Base-by-base conservation (phyloP, 2,329 filamentous ascomycete genomes). In the Torrubiellomyces zombiae region DNA sequence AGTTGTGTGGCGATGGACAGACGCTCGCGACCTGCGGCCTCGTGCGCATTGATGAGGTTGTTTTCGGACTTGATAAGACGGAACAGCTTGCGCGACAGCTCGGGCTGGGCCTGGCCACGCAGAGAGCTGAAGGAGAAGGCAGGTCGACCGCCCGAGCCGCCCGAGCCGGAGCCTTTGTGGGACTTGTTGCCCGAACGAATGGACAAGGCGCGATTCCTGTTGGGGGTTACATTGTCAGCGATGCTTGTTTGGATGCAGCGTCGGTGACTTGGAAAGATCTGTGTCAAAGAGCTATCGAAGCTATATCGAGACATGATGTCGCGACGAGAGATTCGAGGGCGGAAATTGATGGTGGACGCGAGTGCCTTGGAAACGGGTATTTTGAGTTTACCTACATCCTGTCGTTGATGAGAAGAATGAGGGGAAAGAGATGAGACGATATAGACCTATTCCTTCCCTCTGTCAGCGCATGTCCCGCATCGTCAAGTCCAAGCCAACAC, bases 61-160 rank as follows among this genome's bases (percentile, higher is more conserved):
- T 94, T 95, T 53, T 91, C 78, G 24, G 78, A 80, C 59, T 98
- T 98, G 62, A 95, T 93, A 32, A 98, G 67, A 40, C 76, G 77
- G 63, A 75, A 91, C 25, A 98, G 72, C 47, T 76, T 80, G 51
- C 80, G 82, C 40, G 80, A 83, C 15, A 94, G 68, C 50, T 94
- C 83, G 4, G 85, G 81, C 47, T 93, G 82, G 39, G 76, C 67
- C 24, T 75, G 70, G 28, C 82, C 82, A 25, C 86, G 81, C 28
- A 98, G 71, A 12, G 82, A 89, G 36, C 69, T 73, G 58, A 95
- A 77, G 30, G 74, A 78, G 58, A 95, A 93, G 43, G 72, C 75
- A 47, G 79, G 73, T 40, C 67, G 72, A 33, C 47, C 44, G 28
- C 56, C 43, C 23, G 47, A 42, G 39, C 36, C 34, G 14, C 48